phyloP scores from a whole-genome alignment of 2,329 filamentous ascomycete species.

The Emmonsia crescens region DNA sequence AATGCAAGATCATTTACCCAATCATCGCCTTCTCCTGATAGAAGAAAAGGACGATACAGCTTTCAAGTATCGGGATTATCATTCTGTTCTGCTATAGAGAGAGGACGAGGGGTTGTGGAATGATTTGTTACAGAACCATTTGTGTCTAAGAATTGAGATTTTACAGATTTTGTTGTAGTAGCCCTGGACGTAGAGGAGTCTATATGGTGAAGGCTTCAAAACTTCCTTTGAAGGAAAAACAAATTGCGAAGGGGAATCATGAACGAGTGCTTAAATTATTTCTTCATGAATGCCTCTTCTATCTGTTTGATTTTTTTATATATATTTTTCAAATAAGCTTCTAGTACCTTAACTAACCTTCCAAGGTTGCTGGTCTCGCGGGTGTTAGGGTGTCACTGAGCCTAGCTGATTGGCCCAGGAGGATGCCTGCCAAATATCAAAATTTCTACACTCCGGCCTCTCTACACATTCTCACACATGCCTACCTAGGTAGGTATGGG shows the following conservation, averaged over 20 bases:
- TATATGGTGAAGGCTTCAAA: neutral
- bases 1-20: slow-evolving; percentile 50
- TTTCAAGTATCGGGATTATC: slow-evolving; percentile 39
- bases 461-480: neutral
- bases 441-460: neutral
- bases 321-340: too few relatives aligned
- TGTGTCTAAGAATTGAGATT: neutral
- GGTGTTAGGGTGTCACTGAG: neutral
- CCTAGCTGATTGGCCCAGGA: neutral
- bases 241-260: neutral
- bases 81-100: slow-evolving; percentile 37
- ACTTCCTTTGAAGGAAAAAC: neutral
- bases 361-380: neutral
- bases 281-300: too few relatives aligned
- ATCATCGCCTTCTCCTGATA: slow-evolving; percentile 36
- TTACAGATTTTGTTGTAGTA: neutral
- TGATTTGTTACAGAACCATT: neutral
- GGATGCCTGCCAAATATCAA: neutral
- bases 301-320: too few relatives aligned
- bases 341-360: too few relatives aligned
- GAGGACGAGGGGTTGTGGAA: slow-evolving; percentile 15
- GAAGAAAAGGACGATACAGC: slow-evolving; percentile 53
- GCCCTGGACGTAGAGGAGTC: neutral
- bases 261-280: too few relatives aligned
- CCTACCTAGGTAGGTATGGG: neutral